Evolutionary conservation across 2,329 filamentous ascomycete genomes (phyloP).

Genomic region (Sporothrix pallida): DNA sequence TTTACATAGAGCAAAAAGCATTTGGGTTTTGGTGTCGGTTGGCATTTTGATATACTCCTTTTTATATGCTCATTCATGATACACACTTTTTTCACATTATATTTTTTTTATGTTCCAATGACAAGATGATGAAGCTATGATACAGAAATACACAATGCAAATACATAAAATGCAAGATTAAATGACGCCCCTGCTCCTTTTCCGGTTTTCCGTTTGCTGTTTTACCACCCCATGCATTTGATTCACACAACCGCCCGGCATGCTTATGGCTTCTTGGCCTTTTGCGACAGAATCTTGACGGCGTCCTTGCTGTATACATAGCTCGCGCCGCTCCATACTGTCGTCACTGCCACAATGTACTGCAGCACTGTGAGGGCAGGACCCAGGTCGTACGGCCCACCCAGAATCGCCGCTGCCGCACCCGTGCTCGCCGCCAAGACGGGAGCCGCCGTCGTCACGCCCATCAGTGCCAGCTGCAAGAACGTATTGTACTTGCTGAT

Average conservation of each 20-base stretch:
- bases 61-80: background rate
- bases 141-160: constrained; percentile 9
- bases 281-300: constrained; percentile 75
- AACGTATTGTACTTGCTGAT: constrained; percentile 95
- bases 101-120: background rate
- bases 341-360: constrained; percentile 83
- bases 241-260: too few species aligned
- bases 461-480: constrained; percentile 84
- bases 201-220: background rate
- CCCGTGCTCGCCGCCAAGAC: constrained; percentile 54
- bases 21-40: background rate
- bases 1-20: constrained; percentile 10
- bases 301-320: constrained; percentile 91
- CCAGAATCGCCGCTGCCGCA: background rate
- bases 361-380: constrained; percentile 65
- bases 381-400: constrained; percentile 57
- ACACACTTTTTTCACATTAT: too few species aligned
- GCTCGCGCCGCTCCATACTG: constrained; percentile 90
- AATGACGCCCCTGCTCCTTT: constrained; percentile 15
- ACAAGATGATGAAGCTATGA: constrained; percentile 20
- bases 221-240: constrained; percentile 19
- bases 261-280: constrained; percentile 32
- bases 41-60: constrained; percentile 9
- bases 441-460: constrained; percentile 80
- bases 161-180: background rate